Percentiles rank a stretch among this genome's conserved stretches.
phyloP scores from a whole-genome alignment of 2,329 filamentous ascomycete species.

The Camillea tinctor region DNA sequence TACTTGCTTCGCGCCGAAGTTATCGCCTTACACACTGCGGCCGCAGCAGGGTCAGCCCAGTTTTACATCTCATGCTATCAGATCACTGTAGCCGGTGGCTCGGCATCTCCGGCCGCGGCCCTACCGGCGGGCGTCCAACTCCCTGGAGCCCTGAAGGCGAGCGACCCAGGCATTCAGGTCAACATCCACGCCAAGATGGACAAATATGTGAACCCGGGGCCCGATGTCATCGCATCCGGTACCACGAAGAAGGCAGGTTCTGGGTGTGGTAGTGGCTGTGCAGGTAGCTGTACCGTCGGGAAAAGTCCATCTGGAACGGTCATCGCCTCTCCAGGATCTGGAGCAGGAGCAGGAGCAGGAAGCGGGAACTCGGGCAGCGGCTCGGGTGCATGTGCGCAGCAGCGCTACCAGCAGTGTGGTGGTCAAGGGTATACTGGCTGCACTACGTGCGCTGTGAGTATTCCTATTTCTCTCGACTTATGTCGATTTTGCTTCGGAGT shows the following conservation, averaged over 20 bases:
- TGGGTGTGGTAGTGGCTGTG: conserved; percentile 38
- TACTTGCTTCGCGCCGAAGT: conserved; percentile 46
- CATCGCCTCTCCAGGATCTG: conserved; percentile 20
- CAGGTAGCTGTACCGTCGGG: conserved; percentile 38
- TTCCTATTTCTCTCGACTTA: not conserved
- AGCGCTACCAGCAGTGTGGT: conserved; percentile 39
- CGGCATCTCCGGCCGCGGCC: conserved; percentile 30
- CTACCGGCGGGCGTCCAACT: conserved; percentile 33
- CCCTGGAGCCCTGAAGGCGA: conserved; percentile 44
- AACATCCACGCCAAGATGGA: conserved; percentile 45
- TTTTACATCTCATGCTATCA: conserved; percentile 36
- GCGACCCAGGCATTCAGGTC: conserved; percentile 46
- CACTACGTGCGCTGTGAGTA: conserved; percentile 39
- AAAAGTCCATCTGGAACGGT: conserved; percentile 29
- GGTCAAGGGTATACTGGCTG: conserved; percentile 42
- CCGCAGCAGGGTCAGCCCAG: conserved; percentile 30
- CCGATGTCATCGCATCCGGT: conserved; percentile 41
- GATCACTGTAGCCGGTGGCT: conserved; percentile 28
- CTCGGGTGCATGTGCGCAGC: conserved; percentile 31
- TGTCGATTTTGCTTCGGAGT: not conserved
- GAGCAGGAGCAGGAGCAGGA: not conserved
- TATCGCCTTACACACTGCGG: conserved; percentile 43
- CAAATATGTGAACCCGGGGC: conserved; percentile 44
- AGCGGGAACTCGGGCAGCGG: conserved; percentile 16
- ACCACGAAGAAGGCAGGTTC: conserved; percentile 40